phyloP scores from a whole-genome alignment of 1,284 basidiomycete genomes.

The Limonomyces culmigenus region DNA sequence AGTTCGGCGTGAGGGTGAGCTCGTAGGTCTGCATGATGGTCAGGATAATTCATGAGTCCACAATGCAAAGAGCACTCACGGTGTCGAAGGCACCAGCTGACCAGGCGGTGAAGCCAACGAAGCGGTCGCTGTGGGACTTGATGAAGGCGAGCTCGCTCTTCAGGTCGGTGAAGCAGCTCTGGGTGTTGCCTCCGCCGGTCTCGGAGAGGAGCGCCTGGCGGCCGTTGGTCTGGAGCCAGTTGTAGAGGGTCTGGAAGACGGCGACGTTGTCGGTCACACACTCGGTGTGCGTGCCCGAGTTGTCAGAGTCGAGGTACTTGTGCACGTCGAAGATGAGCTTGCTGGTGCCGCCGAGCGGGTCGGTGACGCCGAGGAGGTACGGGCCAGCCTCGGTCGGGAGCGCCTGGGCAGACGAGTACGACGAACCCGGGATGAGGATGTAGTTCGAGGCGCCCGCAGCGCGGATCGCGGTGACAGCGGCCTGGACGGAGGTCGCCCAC shows the following conservation, averaged over 20 bases:
- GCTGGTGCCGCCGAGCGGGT: conserved; percentile 20
- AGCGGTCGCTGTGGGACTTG: conserved; percentile 26
- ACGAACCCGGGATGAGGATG: conserved; percentile 28
- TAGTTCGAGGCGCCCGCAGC: conserved; percentile 27
- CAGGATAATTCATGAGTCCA: background rate
- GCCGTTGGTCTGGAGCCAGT: conserved; percentile 40
- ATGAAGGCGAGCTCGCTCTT: conserved; percentile 33
- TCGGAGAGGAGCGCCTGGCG: conserved; percentile 47
- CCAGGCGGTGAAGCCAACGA: too few species aligned
- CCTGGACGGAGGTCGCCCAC: conserved; percentile 28
- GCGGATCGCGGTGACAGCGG: conserved; percentile 31
- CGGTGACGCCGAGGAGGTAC: conserved; percentile 32
- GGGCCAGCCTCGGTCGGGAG: conserved; percentile 26
- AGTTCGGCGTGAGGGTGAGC: background rate
- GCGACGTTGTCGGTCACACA: conserved; percentile 42
- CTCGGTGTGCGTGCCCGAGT: conserved; percentile 33
- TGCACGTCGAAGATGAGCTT: conserved; percentile 31
- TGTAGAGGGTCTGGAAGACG: conserved; percentile 31
- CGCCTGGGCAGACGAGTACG: conserved; percentile 16
- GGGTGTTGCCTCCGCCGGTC: conserved; percentile 39
- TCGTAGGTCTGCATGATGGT: too few species aligned
- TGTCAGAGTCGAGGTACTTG: conserved; percentile 51
- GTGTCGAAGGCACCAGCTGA: conserved; percentile 22
- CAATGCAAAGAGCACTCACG: conserved; percentile 16
- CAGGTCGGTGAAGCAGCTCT: conserved; percentile 26